Percentiles rank a stretch among this genome's conserved stretches.
These are phyloP conservation scores for Jackrogersella multiformis DNA, from an alignment of 495 filamentous ascomycete genomes.

Conservation along the genomic window DNA sequence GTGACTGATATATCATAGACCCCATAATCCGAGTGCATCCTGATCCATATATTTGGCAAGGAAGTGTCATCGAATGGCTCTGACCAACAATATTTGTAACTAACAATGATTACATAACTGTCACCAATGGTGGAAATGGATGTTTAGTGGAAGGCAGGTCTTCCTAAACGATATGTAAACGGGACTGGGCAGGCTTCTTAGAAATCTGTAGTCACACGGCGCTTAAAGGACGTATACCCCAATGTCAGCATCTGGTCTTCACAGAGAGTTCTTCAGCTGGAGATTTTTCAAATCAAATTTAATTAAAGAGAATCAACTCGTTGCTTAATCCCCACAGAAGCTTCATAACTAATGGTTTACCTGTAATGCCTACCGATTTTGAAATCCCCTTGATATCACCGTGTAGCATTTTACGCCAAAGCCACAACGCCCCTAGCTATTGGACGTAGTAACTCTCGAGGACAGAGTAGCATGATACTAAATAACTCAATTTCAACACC, in stretches of 20 bases:
- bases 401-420: background rate
- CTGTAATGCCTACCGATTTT: background rate
- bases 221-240: constrained; percentile 38
- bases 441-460: background rate
- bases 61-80: constrained; percentile 35
- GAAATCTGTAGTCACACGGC: constrained; percentile 10
- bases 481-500: no score
- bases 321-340: background rate
- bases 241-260: constrained; percentile 17
- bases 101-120: background rate
- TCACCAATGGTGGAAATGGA: background rate
- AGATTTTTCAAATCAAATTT: background rate
- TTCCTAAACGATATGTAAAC: background rate
- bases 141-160: background rate
- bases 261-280: background rate
- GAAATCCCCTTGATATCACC: background rate
- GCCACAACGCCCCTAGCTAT: background rate
- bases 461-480: background rate
- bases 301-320: background rate
- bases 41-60: constrained; percentile 42
- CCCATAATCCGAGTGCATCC: constrained; percentile 42
- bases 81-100: background rate
- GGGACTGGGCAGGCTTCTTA: background rate
- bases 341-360: background rate
- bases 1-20: constrained; percentile 26